These are phyloP conservation scores for Podila horticola DNA, from an alignment of 192 early-diverging fungal genomes.

Conservation along the genomic window DNA sequence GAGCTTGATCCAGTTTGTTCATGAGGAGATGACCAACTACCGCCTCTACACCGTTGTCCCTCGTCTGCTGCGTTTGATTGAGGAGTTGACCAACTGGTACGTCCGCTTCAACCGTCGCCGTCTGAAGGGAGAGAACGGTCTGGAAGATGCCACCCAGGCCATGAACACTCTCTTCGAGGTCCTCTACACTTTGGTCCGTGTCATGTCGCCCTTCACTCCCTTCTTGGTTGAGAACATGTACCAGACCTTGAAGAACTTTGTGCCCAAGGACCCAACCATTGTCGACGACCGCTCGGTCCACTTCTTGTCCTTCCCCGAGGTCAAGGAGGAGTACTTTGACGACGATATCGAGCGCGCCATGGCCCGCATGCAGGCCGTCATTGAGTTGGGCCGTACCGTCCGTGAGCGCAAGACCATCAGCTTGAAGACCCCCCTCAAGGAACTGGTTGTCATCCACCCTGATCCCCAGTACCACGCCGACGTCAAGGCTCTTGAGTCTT, in stretches of 20 bases:
- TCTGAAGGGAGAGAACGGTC: conserved; percentile 94
- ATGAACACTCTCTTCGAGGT: conserved; percentile 97
- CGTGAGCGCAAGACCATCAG: conserved; percentile 93
- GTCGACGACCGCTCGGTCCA: conserved; percentile 90
- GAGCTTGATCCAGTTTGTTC: conserved; percentile 92
- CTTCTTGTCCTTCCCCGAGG: conserved; percentile 95
- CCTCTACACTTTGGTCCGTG: conserved; percentile 85
- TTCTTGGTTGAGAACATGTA: conserved; percentile 98
- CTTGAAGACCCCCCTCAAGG: conserved; percentile 94
- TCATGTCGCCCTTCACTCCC: conserved; percentile 98
- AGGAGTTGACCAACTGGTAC: conserved; percentile 99
- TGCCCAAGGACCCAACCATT: conserved; percentile 64
- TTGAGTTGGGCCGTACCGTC: conserved; percentile 91
- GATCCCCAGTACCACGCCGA: conserved; percentile 90
- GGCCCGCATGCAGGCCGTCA: conserved; percentile 95
- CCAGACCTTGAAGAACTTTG: conserved; percentile 86
- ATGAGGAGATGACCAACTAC: conserved; percentile 94
- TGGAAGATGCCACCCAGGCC: conserved; percentile 85
- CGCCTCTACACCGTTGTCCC: conserved; percentile 98
- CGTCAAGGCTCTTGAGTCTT: conserved; percentile 82
- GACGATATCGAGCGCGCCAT: conserved; percentile 94
- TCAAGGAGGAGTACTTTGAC: conserved; percentile 96
- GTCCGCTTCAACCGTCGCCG: conserved; percentile 97
- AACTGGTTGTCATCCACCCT: conserved; percentile 92
- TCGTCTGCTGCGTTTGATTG: conserved; percentile 87